phyloP scores from a whole-genome alignment of 2,329 filamentous ascomycete species.

The Ophiostoma tasmaniense region DNA sequence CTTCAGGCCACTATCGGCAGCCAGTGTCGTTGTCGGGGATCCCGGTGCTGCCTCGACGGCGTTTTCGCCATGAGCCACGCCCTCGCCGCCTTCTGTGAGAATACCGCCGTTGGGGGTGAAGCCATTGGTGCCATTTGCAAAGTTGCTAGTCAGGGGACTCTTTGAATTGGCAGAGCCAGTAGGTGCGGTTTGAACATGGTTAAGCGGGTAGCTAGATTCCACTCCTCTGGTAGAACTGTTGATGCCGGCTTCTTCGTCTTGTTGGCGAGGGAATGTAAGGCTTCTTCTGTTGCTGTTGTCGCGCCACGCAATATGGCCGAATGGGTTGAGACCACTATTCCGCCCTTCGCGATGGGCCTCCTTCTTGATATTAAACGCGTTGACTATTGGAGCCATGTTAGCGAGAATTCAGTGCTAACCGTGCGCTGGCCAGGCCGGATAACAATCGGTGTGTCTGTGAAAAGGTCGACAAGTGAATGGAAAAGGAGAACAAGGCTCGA shows the following conservation, averaged over 20 bases:
- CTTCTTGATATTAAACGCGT: slow-evolving; percentile 37
- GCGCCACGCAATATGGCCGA: slow-evolving; percentile 34
- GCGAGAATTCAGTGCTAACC: neutral
- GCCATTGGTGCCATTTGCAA: neutral
- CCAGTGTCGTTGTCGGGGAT: slow-evolving; percentile 12
- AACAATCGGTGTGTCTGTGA: neutral
- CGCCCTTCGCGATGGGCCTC: slow-evolving; percentile 37
- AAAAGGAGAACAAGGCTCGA: neutral
- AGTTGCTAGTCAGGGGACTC: slow-evolving; percentile 7
- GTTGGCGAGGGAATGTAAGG: slow-evolving; percentile 24
- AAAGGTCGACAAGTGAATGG: neutral
- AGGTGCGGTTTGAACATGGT: slow-evolving; percentile 23
- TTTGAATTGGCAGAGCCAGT: slow-evolving; percentile 7
- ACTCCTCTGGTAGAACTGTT: slow-evolving; percentile 17
- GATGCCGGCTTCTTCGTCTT: slow-evolving; percentile 31
- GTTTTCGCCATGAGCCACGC: neutral
- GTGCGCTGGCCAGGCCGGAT: neutral
- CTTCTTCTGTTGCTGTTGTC: slow-evolving; percentile 22
- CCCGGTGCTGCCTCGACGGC: slow-evolving; percentile 9
- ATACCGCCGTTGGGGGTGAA: slow-evolving; percentile 7
- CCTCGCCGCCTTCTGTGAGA: slow-evolving; percentile 8
- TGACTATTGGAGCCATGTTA: slow-evolving; percentile 32
- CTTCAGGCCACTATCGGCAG: slow-evolving; percentile 17
- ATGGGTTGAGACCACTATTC: slow-evolving; percentile 37
- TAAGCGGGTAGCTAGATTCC: slow-evolving; percentile 25